Evolutionary conservation across 192 early-diverging fungal genomes (phyloP).

Genomic region (Rhizophagus sp.): DNA sequence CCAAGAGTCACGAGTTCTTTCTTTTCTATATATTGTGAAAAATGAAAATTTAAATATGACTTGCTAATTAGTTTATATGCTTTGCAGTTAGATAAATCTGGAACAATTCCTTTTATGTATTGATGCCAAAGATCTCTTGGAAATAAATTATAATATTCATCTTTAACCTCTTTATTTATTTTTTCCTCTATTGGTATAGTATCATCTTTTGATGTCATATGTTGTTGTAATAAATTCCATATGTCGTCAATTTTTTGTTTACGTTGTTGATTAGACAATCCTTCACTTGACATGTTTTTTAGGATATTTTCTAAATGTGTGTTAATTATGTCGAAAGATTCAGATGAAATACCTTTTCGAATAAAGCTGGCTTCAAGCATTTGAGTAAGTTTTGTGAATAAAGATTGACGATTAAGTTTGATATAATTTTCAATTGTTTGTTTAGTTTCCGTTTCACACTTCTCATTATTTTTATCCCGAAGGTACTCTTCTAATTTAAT

Average conservation of each 20-base stretch:
- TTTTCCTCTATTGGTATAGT: background rate
- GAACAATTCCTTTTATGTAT: background rate
- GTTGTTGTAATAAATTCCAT: background rate
- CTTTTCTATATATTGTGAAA: background rate
- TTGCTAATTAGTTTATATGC: background rate
- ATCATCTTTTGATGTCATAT: background rate
- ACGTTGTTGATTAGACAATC: background rate
- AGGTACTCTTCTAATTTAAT: background rate
- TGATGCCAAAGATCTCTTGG: background rate
- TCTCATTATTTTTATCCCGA: background rate
- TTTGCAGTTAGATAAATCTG: background rate
- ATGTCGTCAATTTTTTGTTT: background rate
- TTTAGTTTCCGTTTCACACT: constrained; percentile 1
- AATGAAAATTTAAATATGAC: background rate
- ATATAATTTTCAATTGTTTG: constrained; percentile 25
- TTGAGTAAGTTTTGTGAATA: constrained; percentile 5
- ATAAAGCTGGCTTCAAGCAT: constrained; percentile 8
- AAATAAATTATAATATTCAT: background rate
- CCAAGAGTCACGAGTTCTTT: background rate
- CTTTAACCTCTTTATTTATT: constrained; percentile 18
- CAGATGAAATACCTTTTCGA: constrained; percentile 5
- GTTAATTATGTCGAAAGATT: constrained; percentile 18
- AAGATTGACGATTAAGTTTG: background rate
- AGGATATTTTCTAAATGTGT: background rate
- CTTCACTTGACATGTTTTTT: background rate